Conservation (phyloP, 2,329 filamentous ascomycete species). For the Cladosporium velox region DNA sequence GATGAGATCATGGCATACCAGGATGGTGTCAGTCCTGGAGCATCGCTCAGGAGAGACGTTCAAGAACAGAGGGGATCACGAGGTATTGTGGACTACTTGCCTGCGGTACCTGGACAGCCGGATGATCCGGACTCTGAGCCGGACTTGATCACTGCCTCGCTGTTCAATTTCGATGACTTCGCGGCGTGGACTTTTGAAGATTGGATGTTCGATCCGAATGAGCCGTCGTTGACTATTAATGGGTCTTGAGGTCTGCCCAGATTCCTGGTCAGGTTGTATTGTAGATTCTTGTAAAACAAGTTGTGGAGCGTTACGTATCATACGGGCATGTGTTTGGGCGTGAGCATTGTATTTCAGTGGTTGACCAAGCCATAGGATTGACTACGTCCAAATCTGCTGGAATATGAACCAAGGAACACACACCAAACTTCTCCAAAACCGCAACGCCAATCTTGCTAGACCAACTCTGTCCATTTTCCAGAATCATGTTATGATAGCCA, state of each 20-base stretch:
- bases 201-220: slow-evolving; percentile 31
- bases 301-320: background rate
- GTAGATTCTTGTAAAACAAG: background rate
- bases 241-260: background rate
- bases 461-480: background rate
- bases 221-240: slow-evolving; percentile 20
- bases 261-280: background rate
- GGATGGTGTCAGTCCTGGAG: slow-evolving; percentile 24
- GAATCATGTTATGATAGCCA: background rate
- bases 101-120: slow-evolving; percentile 4
- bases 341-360: background rate
- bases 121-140: background rate
- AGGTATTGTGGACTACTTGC: slow-evolving; percentile 24
- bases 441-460: background rate
- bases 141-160: slow-evolving; percentile 9
- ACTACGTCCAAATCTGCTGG: background rate
- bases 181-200: slow-evolving; percentile 37
- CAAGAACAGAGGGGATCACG: background rate
- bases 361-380: background rate
- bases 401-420: background rate
- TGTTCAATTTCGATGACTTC: slow-evolving; percentile 35
- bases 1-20: slow-evolving; percentile 39
- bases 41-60: background rate
- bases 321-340: background rate
- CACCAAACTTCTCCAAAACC: background rate